Percentiles rank a stretch among this genome's conserved stretches.
These are phyloP conservation scores for Secale cereale DNA, from an alignment of 176 grass and related monocot species.

Conservation along the genomic window DNA sequence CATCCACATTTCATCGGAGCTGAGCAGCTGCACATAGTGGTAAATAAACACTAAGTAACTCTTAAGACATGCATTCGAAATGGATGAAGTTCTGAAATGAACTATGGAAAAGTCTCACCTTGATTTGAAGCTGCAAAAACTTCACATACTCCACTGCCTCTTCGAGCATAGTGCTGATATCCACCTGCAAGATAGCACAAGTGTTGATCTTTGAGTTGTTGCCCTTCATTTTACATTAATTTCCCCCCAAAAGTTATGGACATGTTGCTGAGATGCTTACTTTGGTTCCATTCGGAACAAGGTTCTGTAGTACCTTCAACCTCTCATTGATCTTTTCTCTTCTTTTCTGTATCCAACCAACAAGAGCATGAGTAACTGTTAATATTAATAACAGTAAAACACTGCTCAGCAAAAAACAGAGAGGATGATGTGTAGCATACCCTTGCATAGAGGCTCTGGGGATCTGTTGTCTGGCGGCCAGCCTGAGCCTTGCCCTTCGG, in stretches of 20 bases:
- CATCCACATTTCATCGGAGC: slow-evolving; percentile 86
- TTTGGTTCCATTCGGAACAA: slow-evolving; percentile 90
- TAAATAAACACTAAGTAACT: slow-evolving; percentile 16
- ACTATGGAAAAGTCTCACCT: slow-evolving; percentile 31
- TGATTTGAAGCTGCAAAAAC: slow-evolving; percentile 85
- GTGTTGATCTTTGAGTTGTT: neutral
- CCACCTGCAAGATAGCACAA: slow-evolving; percentile 47
- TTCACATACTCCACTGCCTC: slow-evolving; percentile 87
- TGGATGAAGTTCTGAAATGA: neutral
- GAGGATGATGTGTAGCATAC: slow-evolving; percentile 40
- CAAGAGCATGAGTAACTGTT: slow-evolving; percentile 29
- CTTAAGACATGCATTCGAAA: neutral
- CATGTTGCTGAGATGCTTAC: slow-evolving; percentile 42
- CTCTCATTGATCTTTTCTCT: slow-evolving; percentile 87
- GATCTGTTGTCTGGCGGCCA: slow-evolving; percentile 38
- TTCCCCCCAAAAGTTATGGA: neutral
- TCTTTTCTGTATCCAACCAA: slow-evolving; percentile 60
- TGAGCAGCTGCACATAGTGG: slow-evolving; percentile 55
- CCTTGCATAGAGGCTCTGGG: slow-evolving; percentile 89
- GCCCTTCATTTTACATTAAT: neutral
- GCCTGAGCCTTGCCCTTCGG: slow-evolving; percentile 38
- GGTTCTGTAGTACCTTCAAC: slow-evolving; percentile 68
- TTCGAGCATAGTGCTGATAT: slow-evolving; percentile 95
- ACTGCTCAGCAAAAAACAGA: neutral
- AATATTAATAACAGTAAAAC: neutral